Evolutionary conservation across 306 rosid genomes (phyloP).

Genomic region (Vigna angularis): DNA sequence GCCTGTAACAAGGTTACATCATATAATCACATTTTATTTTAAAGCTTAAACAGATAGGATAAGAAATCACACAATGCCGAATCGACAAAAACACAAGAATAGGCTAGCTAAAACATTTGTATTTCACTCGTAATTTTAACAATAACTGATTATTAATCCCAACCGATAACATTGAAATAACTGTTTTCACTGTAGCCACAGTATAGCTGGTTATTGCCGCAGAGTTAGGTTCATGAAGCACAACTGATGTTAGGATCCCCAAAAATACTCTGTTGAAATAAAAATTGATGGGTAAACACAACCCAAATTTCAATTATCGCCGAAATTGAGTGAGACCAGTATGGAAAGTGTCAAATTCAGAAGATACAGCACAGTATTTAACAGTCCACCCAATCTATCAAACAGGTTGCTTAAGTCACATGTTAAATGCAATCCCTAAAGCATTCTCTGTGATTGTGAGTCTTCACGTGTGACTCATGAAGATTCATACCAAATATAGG

Average conservation of each 20-base stretch:
- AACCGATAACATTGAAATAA: not conserved
- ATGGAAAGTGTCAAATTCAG: constrained; percentile 15
- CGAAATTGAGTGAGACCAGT: constrained; percentile 9
- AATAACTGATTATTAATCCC: not conserved
- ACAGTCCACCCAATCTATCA: constrained; percentile 4
- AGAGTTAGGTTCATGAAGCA: not conserved
- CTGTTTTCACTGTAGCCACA: constrained; percentile 10
- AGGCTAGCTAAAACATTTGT: not conserved
- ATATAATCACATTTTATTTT: not conserved
- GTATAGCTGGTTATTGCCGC: constrained; percentile 1
- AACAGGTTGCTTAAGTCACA: constrained; percentile 3
- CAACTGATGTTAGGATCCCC: not conserved
- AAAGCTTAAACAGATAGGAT: too few relatives aligned
- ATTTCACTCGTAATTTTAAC: constrained; percentile 12
- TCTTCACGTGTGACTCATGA: constrained; percentile 20
- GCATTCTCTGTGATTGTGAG: constrained; percentile 8
- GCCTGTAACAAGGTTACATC: not conserved
- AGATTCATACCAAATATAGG: constrained; percentile 19
- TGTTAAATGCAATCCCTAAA: constrained; percentile 14
- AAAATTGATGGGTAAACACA: not conserved
- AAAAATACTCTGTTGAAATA: constrained; percentile 11
- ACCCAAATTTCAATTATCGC: constrained; percentile 13
- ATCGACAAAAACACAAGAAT: constrained; percentile 1
- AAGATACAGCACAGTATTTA: constrained; percentile 17
- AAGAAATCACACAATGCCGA: not conserved